Conservation (phyloP, 257 asterid species). For the Petrea volubilis region DNA sequence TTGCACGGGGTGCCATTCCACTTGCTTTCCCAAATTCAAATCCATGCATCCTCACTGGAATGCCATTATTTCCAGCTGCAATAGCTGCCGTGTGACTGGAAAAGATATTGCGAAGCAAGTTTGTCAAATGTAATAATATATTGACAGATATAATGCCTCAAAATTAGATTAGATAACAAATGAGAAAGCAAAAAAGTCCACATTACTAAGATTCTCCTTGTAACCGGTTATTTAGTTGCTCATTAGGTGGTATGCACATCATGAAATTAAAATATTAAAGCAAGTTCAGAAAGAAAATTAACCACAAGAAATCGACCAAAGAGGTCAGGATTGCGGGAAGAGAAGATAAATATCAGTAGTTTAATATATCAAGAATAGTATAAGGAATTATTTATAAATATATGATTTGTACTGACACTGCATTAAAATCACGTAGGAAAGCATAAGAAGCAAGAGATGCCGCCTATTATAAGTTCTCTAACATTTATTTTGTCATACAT, state of each 20-base stretch:
- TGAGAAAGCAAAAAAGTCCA: not conserved
- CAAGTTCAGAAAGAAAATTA: not conserved
- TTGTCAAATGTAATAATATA: not conserved
- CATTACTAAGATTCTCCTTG: not conserved
- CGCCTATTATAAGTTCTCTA: not conserved
- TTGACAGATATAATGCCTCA: not conserved
- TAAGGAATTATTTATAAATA: no score
- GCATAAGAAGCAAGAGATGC: not conserved
- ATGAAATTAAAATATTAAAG: not conserved
- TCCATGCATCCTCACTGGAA: constrained; percentile 93
- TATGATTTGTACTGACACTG: no score
- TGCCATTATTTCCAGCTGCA: constrained; percentile 98
- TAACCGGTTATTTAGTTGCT: not conserved
- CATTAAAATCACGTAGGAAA: not conserved
- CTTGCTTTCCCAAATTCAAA: constrained; percentile 96
- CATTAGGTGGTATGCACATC: not conserved
- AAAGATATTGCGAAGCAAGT: constrained; percentile 16
- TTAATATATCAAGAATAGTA: not conserved
- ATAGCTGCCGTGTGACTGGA: constrained; percentile 95
- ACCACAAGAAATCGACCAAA: not conserved
- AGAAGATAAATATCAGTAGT: not conserved
- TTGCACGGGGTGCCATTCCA: constrained; percentile 99
- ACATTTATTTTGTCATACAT: not conserved
- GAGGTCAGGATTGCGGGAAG: not conserved
- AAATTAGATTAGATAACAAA: not conserved